Evolutionary conservation across 345 rosid species (phyloP).

Genomic region (Gynandropsis gynandra): DNA sequence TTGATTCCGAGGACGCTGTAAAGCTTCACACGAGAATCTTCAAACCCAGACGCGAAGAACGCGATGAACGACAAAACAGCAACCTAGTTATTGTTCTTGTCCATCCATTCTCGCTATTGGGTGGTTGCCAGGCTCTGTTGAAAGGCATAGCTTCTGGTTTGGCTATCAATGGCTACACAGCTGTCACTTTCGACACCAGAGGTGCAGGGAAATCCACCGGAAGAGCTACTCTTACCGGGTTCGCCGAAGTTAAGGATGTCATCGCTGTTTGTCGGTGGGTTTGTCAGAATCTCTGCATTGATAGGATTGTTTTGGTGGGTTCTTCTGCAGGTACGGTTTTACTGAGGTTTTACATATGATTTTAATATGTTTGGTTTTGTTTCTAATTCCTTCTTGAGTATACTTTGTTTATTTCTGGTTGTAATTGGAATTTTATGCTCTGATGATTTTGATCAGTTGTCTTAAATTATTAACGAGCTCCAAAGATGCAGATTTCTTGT

Average conservation of each 20-base stretch:
- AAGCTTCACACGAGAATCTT: conserved; percentile 52
- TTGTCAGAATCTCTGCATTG: conserved; percentile 34
- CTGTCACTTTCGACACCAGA: conserved; percentile 90
- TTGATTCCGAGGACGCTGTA: conserved; percentile 47
- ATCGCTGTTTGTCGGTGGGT: conserved; percentile 77
- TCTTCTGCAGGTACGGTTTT: conserved; percentile 71
- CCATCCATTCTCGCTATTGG: conserved; percentile 79
- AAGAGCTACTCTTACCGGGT: conserved; percentile 76
- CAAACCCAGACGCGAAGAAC: conserved; percentile 41
- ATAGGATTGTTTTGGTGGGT: conserved; percentile 75
- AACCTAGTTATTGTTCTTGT: conserved; percentile 62
- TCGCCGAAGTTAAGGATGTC: conserved; percentile 77
- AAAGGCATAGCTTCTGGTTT: conserved; percentile 66
- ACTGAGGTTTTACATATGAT: not conserved
- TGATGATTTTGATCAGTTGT: not conserved
- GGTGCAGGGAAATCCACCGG: conserved; percentile 89
- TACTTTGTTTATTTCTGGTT: not conserved
- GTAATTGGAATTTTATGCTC: not conserved
- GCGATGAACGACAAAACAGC: conserved; percentile 1
- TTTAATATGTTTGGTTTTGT: not conserved
- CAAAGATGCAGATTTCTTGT: too few species aligned
- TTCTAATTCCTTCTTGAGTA: not conserved
- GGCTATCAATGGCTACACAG: conserved; percentile 46
- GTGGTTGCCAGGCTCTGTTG: conserved; percentile 73
- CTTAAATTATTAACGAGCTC: too few species aligned